phyloP scores from a whole-genome alignment of 2,329 filamentous ascomycete genomes.

The Juglanconis sp. region DNA sequence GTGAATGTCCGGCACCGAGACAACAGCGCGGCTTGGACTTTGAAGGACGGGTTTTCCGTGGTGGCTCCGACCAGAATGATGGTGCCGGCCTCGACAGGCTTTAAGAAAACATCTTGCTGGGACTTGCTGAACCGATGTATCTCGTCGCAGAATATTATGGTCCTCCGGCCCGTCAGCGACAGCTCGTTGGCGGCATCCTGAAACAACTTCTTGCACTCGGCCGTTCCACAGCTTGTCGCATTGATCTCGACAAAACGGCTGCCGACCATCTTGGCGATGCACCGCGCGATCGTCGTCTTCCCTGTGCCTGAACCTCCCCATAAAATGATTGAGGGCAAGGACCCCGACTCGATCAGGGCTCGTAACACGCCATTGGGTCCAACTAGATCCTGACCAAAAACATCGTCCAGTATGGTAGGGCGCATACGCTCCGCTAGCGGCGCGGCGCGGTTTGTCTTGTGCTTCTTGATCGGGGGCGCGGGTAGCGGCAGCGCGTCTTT shows the following conservation, averaged over 20 bases:
- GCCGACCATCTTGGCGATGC: conserved; percentile 79
- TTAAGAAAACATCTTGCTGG: conserved; percentile 93
- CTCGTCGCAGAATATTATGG: conserved; percentile 97
- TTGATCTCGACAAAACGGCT: conserved; percentile 94
- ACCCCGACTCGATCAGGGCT: conserved; percentile 78
- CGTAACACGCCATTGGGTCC: conserved; percentile 80
- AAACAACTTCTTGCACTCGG: conserved; percentile 91
- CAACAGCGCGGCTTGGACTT: conserved; percentile 81
- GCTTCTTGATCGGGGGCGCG: conserved; percentile 56
- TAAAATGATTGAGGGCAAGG: conserved; percentile 90
- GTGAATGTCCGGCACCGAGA: conserved; percentile 91
- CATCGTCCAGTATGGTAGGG: conserved; percentile 76
- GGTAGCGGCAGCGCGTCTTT: conserved; percentile 22
- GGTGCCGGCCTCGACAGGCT: conserved; percentile 84
- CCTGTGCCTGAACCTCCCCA: conserved; percentile 82
- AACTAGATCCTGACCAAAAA: conserved; percentile 89
- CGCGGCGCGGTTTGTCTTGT: conserved; percentile 68
- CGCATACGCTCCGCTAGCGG: conserved; percentile 94
- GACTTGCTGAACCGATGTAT: conserved; percentile 88
- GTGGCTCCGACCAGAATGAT: conserved; percentile 93
- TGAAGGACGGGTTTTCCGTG: conserved; percentile 95
- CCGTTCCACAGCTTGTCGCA: conserved; percentile 82
- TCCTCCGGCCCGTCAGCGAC: conserved; percentile 78
- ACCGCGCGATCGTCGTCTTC: conserved; percentile 88
- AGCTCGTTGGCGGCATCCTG: conserved; percentile 78